phyloP scores from a whole-genome alignment of 345 rosid genomes.

The Citrus inodora region DNA sequence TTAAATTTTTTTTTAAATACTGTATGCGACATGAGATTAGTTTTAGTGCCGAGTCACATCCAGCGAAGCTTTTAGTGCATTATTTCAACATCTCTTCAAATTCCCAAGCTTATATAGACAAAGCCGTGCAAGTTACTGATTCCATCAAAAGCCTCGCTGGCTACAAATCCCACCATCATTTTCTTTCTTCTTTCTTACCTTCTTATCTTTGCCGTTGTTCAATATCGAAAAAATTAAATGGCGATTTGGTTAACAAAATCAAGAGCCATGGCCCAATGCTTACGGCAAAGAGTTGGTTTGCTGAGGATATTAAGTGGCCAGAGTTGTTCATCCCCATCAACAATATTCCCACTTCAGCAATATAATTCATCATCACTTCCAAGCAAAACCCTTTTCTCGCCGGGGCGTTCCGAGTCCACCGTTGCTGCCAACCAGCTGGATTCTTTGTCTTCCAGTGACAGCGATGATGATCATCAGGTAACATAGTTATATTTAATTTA shows the following conservation, averaged over 20 bases:
- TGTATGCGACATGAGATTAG: too few species aligned
- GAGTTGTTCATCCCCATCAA: background rate
- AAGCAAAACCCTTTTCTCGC: background rate
- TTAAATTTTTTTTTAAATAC: too few species aligned
- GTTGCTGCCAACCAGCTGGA: constrained; percentile 33
- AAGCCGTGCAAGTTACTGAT: too few species aligned
- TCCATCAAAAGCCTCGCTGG: too few species aligned
- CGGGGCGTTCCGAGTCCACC: constrained; percentile 38
- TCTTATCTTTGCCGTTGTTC: background rate
- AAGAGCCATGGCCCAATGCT: constrained; percentile 21
- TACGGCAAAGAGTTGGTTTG: constrained; percentile 23
- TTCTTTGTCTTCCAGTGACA: constrained; percentile 22
- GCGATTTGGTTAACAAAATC: constrained; percentile 43
- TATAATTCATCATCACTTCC: background rate
- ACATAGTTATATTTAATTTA: too few species aligned
- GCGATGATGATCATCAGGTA: constrained; percentile 40
- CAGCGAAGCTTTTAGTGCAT: too few species aligned
- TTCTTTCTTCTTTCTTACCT: background rate
- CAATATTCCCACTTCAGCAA: background rate
- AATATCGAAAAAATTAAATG: constrained; percentile 19
- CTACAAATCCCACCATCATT: background rate
- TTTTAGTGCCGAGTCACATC: too few species aligned
- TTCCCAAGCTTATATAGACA: too few species aligned
- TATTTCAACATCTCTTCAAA: too few species aligned
- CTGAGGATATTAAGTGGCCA: constrained; percentile 3